Evolutionary conservation across 2,329 filamentous ascomycete species (phyloP).

Genomic region (Falciphora oryzae): DNA sequence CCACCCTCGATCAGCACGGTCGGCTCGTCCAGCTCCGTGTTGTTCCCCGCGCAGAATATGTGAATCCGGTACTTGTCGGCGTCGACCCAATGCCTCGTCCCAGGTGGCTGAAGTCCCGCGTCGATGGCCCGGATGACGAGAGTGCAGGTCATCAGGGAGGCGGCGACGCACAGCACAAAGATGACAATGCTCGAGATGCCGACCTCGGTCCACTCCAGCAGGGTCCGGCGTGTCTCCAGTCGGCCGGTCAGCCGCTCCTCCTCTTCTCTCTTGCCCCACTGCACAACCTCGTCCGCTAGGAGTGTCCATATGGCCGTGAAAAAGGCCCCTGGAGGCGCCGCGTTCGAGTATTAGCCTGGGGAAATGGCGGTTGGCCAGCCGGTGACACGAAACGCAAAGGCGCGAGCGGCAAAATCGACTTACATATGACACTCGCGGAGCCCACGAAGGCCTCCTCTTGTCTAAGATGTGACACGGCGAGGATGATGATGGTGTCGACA

Average conservation of each 20-base stretch:
- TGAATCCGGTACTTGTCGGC: constrained; percentile 82
- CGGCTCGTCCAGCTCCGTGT: constrained; percentile 53
- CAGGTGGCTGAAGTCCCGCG: constrained; percentile 65
- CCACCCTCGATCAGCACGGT: constrained; percentile 85
- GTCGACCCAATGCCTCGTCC: constrained; percentile 74
- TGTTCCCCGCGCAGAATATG: constrained; percentile 76
- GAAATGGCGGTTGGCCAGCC: background rate
- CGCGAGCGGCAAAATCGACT: constrained; percentile 15
- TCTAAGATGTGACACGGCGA: constrained; percentile 67
- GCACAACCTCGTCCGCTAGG: constrained; percentile 71
- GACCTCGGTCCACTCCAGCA: constrained; percentile 81
- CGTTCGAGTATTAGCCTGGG: background rate
- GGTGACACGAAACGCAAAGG: background rate
- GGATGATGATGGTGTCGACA: constrained; percentile 71
- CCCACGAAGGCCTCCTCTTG: constrained; percentile 88
- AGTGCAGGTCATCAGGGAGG: constrained; percentile 71
- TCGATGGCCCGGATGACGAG: constrained; percentile 77
- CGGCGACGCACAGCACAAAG: constrained; percentile 59
- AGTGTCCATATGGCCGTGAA: constrained; percentile 76
- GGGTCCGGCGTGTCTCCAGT: constrained; percentile 73
- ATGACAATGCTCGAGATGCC: constrained; percentile 68
- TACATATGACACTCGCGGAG: constrained; percentile 71
- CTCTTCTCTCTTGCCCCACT: constrained; percentile 89
- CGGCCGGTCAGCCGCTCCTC: constrained; percentile 89
- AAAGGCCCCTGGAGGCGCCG: constrained; percentile 51